These are phyloP conservation scores for Diplodia intermedia DNA, from an alignment of 2,329 filamentous ascomycete species.

Conservation along the genomic window DNA sequence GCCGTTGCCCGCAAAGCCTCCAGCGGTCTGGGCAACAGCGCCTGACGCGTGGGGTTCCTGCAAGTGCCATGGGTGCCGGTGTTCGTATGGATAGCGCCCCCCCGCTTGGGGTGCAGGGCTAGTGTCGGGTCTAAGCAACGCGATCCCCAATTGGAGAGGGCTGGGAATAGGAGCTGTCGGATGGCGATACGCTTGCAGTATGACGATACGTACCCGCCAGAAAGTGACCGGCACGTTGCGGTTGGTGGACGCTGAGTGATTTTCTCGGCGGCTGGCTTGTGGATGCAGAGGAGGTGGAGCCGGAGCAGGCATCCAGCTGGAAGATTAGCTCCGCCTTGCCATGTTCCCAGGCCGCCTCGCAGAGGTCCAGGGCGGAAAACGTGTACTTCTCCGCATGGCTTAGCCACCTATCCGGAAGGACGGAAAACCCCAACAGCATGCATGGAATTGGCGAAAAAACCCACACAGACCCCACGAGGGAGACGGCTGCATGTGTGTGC, in stretches of 20 bases:
- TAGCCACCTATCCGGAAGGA: background rate
- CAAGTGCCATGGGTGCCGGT: conserved; percentile 27
- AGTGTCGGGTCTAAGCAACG: conserved; percentile 12
- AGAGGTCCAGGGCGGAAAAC: background rate
- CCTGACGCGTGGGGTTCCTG: conserved; percentile 30
- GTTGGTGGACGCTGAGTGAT: conserved; percentile 23
- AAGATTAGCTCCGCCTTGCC: conserved; percentile 11
- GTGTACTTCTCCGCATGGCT: conserved; percentile 4
- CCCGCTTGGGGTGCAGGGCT: conserved; percentile 27
- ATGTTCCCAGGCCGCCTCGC: background rate
- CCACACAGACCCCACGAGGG: background rate
- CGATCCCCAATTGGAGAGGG: conserved; percentile 14
- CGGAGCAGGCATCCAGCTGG: conserved; percentile 15
- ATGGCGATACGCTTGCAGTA: conserved; percentile 4
- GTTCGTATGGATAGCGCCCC: conserved; percentile 12
- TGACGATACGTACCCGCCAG: conserved; percentile 16
- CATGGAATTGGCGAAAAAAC: background rate
- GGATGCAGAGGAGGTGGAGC: conserved; percentile 21
- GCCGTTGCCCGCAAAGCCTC: conserved; percentile 24
- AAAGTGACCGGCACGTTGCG: conserved; percentile 9
- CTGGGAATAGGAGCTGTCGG: conserved; percentile 8
- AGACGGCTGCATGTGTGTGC: background rate
- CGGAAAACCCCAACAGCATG: background rate
- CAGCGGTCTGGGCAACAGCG: conserved; percentile 25
- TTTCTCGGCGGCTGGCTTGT: conserved; percentile 16